Conservation (phyloP, 306 rosid genomes). For the Casuarina glauca region DNA sequence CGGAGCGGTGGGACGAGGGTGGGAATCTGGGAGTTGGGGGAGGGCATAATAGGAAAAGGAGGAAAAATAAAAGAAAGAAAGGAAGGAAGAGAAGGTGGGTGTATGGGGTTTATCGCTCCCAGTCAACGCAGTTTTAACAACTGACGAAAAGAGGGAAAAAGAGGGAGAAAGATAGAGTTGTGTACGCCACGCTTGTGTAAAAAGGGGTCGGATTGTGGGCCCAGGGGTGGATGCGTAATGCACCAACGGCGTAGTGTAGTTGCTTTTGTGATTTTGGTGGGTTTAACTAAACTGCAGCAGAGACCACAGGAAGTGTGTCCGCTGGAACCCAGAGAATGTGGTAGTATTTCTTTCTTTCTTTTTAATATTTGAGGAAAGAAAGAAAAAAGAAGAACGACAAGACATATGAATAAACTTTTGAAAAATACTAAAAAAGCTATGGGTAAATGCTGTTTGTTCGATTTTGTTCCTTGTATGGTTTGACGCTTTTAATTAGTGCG, state of each 20-base stretch:
- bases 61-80: neutral
- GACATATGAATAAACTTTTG: no score
- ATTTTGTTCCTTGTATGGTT: no score
- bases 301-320: constrained; percentile 9
- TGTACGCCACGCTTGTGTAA: constrained; percentile 63
- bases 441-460: no score
- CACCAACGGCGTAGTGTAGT: constrained; percentile 34
- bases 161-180: constrained; percentile 39
- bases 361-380: neutral
- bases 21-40: neutral
- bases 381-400: no score
- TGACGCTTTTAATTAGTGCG: no score
- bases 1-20: constrained; percentile 13
- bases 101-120: neutral
- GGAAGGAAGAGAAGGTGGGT: neutral
- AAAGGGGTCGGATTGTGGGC: neutral
- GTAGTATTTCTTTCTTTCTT: neutral
- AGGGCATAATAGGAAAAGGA: constrained; percentile 19
- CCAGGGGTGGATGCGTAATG: constrained; percentile 23
- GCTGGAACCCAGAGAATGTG: neutral
- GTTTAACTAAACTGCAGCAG: constrained; percentile 3
- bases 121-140: constrained; percentile 74
- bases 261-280: neutral
- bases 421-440: no score
- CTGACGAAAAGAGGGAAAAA: constrained; percentile 17